A percentile compares a stretch with the other conserved stretches of the same genome.
Evolutionary conservation across 768 basidiomycete genomes (phyloP).

Genomic region (Lactarius indigo): DNA sequence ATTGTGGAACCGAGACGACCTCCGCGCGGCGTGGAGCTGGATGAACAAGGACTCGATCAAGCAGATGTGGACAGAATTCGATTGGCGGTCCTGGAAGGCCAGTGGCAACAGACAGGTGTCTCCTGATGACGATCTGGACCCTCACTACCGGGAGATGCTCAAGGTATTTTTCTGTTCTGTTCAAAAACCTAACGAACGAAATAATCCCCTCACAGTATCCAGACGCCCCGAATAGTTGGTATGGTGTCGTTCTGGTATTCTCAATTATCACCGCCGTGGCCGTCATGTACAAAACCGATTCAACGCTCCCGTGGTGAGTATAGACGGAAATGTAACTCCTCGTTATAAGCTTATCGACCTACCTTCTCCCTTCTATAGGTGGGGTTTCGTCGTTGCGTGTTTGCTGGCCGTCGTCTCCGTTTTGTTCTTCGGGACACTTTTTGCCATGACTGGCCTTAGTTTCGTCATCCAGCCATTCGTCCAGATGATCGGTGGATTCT

Average conservation of each 20-base stretch:
- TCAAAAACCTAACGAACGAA: neutral
- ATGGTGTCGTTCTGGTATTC: slow-evolving; percentile 28
- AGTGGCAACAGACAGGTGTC: slow-evolving; percentile 34
- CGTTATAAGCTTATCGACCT: neutral
- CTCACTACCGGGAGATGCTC: slow-evolving; percentile 49
- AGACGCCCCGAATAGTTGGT: slow-evolving; percentile 37
- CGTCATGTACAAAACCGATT: slow-evolving; percentile 46
- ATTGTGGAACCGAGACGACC: slow-evolving; percentile 45
- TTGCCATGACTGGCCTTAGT: slow-evolving; percentile 44
- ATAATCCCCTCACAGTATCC: slow-evolving; percentile 31
- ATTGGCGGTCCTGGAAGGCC: slow-evolving; percentile 43
- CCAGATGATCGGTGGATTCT: slow-evolving; percentile 42
- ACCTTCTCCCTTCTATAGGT: slow-evolving; percentile 28
- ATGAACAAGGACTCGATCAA: slow-evolving; percentile 36
- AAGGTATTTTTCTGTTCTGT: slow-evolving; percentile 34
- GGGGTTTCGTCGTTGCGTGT: slow-evolving; percentile 47
- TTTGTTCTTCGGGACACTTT: slow-evolving; percentile 44
- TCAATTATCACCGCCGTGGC: slow-evolving; percentile 38
- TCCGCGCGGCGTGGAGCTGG: slow-evolving; percentile 47
- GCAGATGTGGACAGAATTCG: slow-evolving; percentile 34
- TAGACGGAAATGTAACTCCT: too few relatives aligned
- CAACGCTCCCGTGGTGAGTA: slow-evolving; percentile 45
- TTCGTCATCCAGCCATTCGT: slow-evolving; percentile 50
- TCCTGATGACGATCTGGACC: slow-evolving; percentile 39
- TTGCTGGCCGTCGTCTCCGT: slow-evolving; percentile 44